These are phyloP conservation scores for Nicotiana benthamiana DNA, from an alignment of 257 asterid genomes.

Conservation along the genomic window DNA sequence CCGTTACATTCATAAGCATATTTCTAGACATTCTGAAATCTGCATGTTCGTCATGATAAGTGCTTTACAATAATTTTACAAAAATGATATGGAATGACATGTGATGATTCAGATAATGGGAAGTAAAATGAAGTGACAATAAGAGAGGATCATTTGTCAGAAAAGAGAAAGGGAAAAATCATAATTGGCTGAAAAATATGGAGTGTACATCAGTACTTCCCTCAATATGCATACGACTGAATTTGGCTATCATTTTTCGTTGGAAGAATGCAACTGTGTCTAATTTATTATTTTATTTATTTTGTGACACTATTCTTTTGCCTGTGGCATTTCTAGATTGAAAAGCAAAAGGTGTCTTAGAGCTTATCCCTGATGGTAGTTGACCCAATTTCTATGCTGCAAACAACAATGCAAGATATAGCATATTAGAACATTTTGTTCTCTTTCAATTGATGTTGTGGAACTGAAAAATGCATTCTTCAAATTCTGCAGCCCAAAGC, in stretches of 20 bases:
- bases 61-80: background rate
- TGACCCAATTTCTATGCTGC: background rate
- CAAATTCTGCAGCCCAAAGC: slow-evolving; percentile 39
- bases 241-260: background rate
- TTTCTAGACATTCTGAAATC: background rate
- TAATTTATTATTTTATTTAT: background rate
- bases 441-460: background rate
- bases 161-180: background rate
- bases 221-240: background rate
- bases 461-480: background rate
- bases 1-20: background rate
- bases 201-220: background rate
- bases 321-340: background rate
- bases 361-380: slow-evolving; percentile 1
- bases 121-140: background rate
- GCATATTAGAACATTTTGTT: background rate
- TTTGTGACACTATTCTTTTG: background rate
- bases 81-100: background rate
- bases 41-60: background rate
- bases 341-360: background rate
- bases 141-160: background rate
- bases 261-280: background rate
- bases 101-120: background rate
- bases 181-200: background rate
- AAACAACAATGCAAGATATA: background rate